These are phyloP conservation scores for Candida maesae DNA, from an alignment of 805 yeast species.

Conservation along the genomic window DNA sequence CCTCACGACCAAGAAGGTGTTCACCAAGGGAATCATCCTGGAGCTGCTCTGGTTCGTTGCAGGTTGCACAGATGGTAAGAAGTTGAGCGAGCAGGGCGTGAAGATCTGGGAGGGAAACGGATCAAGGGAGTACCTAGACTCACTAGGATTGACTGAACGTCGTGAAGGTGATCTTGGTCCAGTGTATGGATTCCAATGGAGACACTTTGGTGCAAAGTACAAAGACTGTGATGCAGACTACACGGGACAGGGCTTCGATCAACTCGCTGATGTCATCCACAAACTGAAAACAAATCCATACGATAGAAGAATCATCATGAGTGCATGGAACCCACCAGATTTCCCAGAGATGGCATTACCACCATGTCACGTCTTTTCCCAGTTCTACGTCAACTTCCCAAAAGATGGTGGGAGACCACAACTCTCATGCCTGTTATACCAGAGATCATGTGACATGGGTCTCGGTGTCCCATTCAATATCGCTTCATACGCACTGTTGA, in stretches of 20 bases:
- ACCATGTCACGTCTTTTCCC: slow-evolving; percentile 96
- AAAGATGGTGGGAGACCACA: slow-evolving; percentile 49
- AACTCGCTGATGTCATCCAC: slow-evolving; percentile 72
- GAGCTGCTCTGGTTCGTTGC: slow-evolving; percentile 91
- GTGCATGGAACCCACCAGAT: slow-evolving; percentile 99
- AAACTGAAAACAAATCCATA: slow-evolving; percentile 85
- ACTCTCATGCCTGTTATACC: slow-evolving; percentile 86
- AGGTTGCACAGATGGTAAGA: slow-evolving; percentile 86
- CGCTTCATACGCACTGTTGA: slow-evolving; percentile 90
- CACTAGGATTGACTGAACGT: slow-evolving; percentile 72
- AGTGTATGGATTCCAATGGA: slow-evolving; percentile 98
- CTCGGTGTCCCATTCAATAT: slow-evolving; percentile 98
- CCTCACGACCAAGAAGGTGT: slow-evolving; percentile 89
- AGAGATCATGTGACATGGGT: slow-evolving; percentile 99
- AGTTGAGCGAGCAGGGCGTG: slow-evolving; percentile 78
- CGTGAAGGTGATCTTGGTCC: slow-evolving; percentile 97
- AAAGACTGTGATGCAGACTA: slow-evolving; percentile 84
- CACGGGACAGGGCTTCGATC: slow-evolving; percentile 86
- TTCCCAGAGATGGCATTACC: slow-evolving; percentile 94
- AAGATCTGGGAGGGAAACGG: slow-evolving; percentile 99
- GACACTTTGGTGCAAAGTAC: slow-evolving; percentile 97
- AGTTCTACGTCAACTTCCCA: slow-evolving; percentile 91
- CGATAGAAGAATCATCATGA: slow-evolving; percentile 89
- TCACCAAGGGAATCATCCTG: slow-evolving; percentile 80
- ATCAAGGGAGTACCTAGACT: slow-evolving; percentile 83